Conservation (phyloP, 2,329 filamentous ascomycete genomes). For the Teratosphaeria pseudoeucalypti region DNA sequence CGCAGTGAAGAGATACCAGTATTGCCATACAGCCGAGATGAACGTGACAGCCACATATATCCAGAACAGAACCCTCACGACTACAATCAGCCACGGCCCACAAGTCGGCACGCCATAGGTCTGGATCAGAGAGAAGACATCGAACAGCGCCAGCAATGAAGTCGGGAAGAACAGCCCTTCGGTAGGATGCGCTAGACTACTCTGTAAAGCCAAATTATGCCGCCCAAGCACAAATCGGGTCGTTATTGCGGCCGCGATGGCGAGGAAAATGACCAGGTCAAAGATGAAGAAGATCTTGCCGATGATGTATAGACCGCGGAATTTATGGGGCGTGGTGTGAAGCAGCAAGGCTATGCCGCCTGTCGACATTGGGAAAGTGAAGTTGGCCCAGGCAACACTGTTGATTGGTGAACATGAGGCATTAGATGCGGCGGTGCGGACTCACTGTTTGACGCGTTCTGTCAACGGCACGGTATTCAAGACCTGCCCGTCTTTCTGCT, state of each 20-base stretch:
- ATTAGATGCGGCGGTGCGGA: background rate
- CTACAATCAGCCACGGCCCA: slow-evolving; percentile 45
- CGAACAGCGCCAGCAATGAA: slow-evolving; percentile 24
- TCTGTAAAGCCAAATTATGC: slow-evolving; percentile 31
- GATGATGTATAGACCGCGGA: slow-evolving; percentile 40
- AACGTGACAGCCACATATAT: slow-evolving; percentile 52
- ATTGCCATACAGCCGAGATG: slow-evolving; percentile 49
- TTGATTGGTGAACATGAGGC: background rate
- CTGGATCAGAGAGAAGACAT: slow-evolving; percentile 56
- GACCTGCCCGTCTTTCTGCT: background rate
- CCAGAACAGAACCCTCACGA: slow-evolving; percentile 59
- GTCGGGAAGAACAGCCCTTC: slow-evolving; percentile 42
- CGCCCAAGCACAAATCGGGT: slow-evolving; percentile 30
- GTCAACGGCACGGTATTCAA: background rate
- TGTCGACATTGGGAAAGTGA: slow-evolving; percentile 39
- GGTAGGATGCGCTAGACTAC: slow-evolving; percentile 39
- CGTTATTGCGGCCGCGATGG: slow-evolving; percentile 22
- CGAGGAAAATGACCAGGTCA: slow-evolving; percentile 39
- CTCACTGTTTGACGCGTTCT: background rate
- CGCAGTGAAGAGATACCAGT: slow-evolving; percentile 10
- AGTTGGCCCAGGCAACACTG: slow-evolving; percentile 2
- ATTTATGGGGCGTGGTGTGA: slow-evolving; percentile 33
- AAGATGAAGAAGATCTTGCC: slow-evolving; percentile 43
- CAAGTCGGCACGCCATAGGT: slow-evolving; percentile 50
- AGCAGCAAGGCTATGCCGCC: slow-evolving; percentile 38